phyloP scores from a whole-genome alignment of 345 rosid species.

The Brassica carinata region DNA sequence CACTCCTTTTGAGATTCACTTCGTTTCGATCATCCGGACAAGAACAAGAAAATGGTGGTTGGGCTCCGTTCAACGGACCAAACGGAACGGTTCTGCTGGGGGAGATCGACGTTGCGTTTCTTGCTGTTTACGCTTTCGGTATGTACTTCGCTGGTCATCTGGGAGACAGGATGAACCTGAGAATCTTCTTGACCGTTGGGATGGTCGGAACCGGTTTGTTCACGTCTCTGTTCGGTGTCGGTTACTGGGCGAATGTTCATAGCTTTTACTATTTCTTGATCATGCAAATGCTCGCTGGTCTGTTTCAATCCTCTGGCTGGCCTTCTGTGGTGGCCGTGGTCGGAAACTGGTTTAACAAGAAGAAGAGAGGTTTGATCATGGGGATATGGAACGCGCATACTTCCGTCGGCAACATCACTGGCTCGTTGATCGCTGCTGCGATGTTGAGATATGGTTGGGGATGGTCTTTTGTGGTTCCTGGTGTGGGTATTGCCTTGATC shows the following conservation, averaged over 20 bases:
- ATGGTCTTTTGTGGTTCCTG: slow-evolving; percentile 87
- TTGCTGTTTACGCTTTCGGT: slow-evolving; percentile 66
- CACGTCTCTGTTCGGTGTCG: slow-evolving; percentile 67
- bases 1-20: slow-evolving; percentile 32
- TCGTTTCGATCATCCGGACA: slow-evolving; percentile 28
- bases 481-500: slow-evolving; percentile 51
- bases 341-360: slow-evolving; percentile 88
- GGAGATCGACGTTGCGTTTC: slow-evolving; percentile 76
- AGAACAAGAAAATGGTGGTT: slow-evolving; percentile 48
- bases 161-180: slow-evolving; percentile 74
- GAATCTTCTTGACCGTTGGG: slow-evolving; percentile 63
- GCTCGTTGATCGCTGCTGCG: slow-evolving; percentile 74
- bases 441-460: slow-evolving; percentile 84
- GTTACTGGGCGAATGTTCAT: slow-evolving; percentile 73
- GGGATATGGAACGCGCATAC: slow-evolving; percentile 95
- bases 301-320: slow-evolving; percentile 94
- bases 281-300: slow-evolving; percentile 69
- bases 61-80: slow-evolving; percentile 75
- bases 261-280: slow-evolving; percentile 58
- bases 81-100: slow-evolving; percentile 71
- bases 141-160: slow-evolving; percentile 82
- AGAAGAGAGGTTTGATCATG: slow-evolving; percentile 83
- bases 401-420: slow-evolving; percentile 80
- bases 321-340: slow-evolving; percentile 90
- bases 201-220: slow-evolving; percentile 81